These are phyloP conservation scores for Ceriops zippeliana DNA, from an alignment of 345 rosid genomes.

Conservation along the genomic window DNA sequence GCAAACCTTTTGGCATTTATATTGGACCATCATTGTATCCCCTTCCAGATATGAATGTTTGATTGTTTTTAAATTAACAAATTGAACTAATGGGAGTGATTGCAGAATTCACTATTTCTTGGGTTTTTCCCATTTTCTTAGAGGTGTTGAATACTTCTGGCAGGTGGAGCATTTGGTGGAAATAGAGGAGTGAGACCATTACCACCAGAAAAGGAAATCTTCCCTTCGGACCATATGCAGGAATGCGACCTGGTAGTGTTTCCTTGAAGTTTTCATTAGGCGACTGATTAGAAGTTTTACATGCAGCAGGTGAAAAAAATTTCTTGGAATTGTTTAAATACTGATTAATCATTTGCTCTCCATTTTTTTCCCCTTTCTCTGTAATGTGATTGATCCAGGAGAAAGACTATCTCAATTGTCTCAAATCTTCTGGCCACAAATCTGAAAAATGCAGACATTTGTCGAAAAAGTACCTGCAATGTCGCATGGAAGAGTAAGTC, in stretches of 20 bases:
- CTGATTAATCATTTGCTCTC: neutral
- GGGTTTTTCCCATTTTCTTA: no score
- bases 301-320: neutral
- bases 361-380: neutral
- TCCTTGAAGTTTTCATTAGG: neutral
- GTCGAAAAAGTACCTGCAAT: slow-evolving; percentile 73
- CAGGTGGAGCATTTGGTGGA: slow-evolving; percentile 97
- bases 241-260: slow-evolving; percentile 70
- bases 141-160: slow-evolving; percentile 1
- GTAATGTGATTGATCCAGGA: slow-evolving; percentile 41
- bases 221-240: slow-evolving; percentile 88
- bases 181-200: slow-evolving; percentile 82
- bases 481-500: slow-evolving; percentile 91
- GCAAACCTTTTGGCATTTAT: no score
- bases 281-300: neutral
- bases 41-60: no score
- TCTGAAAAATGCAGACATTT: slow-evolving; percentile 74
- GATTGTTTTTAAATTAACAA: no score
- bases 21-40: no score
- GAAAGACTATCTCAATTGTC: slow-evolving; percentile 79
- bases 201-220: slow-evolving; percentile 91
- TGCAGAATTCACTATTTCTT: neutral
- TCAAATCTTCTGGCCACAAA: slow-evolving; percentile 65
- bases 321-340: no score
- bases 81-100: neutral